Evolutionary conservation across 441 rosid genomes (phyloP).

Genomic region (Macaranga tanarius): DNA sequence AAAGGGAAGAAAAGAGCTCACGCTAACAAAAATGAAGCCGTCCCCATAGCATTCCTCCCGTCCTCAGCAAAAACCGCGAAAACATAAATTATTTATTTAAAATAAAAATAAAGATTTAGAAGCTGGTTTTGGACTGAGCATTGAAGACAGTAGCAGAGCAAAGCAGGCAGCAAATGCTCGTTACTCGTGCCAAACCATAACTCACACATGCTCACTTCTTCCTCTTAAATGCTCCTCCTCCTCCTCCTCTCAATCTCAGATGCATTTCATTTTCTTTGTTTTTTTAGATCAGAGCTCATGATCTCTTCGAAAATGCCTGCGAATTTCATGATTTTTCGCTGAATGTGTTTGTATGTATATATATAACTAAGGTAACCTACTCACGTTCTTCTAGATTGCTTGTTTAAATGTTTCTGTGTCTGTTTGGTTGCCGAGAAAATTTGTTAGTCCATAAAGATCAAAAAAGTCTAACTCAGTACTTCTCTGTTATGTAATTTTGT

Average conservation of each 20-base stretch:
- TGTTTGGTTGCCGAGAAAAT: no score
- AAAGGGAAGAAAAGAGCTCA: conserved; percentile 6
- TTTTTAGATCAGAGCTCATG: neutral
- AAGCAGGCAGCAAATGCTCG: neutral
- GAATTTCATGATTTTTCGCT: conserved; percentile 7
- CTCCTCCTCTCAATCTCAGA: neutral
- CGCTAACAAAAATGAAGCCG: neutral
- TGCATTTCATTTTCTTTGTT: neutral
- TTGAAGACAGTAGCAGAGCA: neutral
- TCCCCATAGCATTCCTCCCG: neutral
- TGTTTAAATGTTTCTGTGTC: neutral
- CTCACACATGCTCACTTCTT: conserved; percentile 6
- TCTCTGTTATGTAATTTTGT: no score
- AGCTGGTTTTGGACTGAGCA: conserved; percentile 9
- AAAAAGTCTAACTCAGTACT: no score
- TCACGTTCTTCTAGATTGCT: neutral
- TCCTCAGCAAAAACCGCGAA: neutral
- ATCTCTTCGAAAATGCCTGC: conserved; percentile 8
- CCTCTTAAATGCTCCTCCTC: neutral
- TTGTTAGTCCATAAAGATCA: no score
- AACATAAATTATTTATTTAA: neutral
- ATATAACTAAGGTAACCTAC: conserved; percentile 15
- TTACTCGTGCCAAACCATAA: conserved; percentile 18
- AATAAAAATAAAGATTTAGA: neutral
- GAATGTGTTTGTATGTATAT: no score